Evolutionary conservation across 176 grass and related monocot genomes (phyloP).

Genomic region (Carex scoparia): DNA sequence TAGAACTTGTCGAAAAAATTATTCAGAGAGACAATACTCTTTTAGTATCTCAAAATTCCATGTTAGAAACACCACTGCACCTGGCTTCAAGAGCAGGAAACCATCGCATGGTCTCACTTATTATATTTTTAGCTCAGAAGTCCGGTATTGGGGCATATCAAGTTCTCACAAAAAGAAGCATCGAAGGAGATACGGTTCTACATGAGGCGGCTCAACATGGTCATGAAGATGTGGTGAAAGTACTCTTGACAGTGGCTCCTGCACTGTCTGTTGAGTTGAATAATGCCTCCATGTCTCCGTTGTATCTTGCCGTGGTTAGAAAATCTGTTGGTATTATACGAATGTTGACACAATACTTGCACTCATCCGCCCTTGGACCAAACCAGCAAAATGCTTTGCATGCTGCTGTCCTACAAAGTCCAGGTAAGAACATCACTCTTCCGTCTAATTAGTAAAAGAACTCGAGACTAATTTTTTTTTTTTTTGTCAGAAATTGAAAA

Average conservation of each 20-base stretch:
- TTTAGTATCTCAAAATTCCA: background rate
- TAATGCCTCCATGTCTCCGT: background rate
- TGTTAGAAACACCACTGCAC: slow-evolving; percentile 43
- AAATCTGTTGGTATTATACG: background rate
- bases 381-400: slow-evolving; percentile 18
- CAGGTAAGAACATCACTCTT: background rate
- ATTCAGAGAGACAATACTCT: background rate
- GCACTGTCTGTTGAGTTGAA: background rate
- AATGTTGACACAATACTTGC: background rate
- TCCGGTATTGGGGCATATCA: background rate
- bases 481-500: too few relatives aligned
- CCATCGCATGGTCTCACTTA: background rate
- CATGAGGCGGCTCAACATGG: background rate
- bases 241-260: background rate
- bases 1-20: slow-evolving; percentile 23
- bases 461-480: too few relatives aligned
- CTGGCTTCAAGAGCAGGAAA: slow-evolving; percentile 16
- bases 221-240: background rate
- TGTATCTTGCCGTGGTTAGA: background rate
- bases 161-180: background rate
- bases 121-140: background rate
- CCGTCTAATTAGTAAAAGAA: too few relatives aligned
- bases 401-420: slow-evolving; percentile 13
- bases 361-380: background rate
- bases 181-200: background rate